These are phyloP conservation scores for Tillandsia leiboldiana DNA, from an alignment of 176 grass and related monocot genomes.

Conservation along the genomic window DNA sequence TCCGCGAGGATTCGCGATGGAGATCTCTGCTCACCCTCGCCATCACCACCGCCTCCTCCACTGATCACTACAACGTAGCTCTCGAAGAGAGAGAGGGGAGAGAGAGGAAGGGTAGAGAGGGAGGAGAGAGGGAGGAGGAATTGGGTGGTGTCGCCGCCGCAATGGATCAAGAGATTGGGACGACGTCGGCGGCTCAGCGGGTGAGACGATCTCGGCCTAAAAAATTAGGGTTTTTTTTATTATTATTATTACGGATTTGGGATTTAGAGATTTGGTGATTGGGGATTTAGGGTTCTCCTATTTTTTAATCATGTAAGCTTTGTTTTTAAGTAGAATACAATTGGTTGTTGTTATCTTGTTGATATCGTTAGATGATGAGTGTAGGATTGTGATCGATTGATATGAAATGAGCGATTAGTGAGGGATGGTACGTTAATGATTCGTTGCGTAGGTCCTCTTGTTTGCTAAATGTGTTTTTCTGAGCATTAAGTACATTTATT, in stretches of 20 bases:
- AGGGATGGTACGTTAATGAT: no score
- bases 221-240: not conserved
- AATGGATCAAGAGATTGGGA: conserved; percentile 27
- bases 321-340: no score
- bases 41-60: not conserved
- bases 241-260: not conserved
- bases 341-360: no score
- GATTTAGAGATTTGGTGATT: not conserved
- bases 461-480: no score
- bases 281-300: not conserved
- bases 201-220: not conserved
- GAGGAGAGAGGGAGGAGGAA: not conserved
- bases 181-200: not conserved
- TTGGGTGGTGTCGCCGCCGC: not conserved
- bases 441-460: no score
- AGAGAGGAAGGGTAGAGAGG: not conserved
- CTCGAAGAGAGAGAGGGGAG: not conserved
- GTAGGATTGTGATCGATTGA: no score
- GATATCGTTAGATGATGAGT: no score
- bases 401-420: no score
- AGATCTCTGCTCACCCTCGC: not conserved
- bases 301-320: no score
- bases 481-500: no score
- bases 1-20: not conserved
- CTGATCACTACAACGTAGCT: not conserved